Evolutionary conservation across 2,329 filamentous ascomycete species (phyloP).

Genomic region (Paradendryphiella salina): DNA sequence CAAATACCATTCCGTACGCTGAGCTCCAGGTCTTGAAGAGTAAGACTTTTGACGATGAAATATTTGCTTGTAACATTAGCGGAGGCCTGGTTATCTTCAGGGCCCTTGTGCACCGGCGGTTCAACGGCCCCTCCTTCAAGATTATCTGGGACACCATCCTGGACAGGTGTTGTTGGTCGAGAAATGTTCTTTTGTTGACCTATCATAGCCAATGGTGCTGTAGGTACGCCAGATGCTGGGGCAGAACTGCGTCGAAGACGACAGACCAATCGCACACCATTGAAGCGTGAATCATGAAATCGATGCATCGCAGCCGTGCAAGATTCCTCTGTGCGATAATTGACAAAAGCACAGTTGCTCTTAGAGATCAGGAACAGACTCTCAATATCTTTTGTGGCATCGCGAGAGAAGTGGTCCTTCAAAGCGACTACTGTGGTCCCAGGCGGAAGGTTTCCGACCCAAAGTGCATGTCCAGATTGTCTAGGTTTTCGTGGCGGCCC

Average conservation of each 20-base stretch:
- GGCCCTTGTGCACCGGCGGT: conserved; percentile 12
- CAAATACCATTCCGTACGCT: conserved; percentile 88
- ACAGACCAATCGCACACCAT: conserved; percentile 83
- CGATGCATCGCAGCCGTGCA: conserved; percentile 77
- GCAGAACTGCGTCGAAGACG: conserved; percentile 67
- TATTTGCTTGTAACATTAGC: conserved; percentile 66
- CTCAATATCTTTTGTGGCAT: conserved; percentile 74
- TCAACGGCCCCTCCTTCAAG: conserved; percentile 15
- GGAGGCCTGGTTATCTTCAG: conserved; percentile 13
- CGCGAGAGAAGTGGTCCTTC: conserved; percentile 87
- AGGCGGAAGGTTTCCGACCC: conserved; percentile 92
- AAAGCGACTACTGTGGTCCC: conserved; percentile 78
- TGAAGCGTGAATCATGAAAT: conserved; percentile 88
- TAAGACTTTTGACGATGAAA: conserved; percentile 92
- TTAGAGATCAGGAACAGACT: conserved; percentile 94
- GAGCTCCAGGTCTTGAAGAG: conserved; percentile 83
- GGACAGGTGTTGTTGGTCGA: conserved; percentile 33
- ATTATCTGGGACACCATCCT: conserved; percentile 16
- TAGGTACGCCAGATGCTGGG: conserved; percentile 54
- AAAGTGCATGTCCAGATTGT: conserved; percentile 82
- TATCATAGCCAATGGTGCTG: conserved; percentile 57
- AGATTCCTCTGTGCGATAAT: conserved; percentile 79
- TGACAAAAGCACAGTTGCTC: conserved; percentile 96
- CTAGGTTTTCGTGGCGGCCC: conserved; percentile 69
- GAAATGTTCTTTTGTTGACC: conserved; percentile 29